Evolutionary conservation across 108 stramenopile species (phyloP).

Genomic region (Fragilaria crotonensis): DNA sequence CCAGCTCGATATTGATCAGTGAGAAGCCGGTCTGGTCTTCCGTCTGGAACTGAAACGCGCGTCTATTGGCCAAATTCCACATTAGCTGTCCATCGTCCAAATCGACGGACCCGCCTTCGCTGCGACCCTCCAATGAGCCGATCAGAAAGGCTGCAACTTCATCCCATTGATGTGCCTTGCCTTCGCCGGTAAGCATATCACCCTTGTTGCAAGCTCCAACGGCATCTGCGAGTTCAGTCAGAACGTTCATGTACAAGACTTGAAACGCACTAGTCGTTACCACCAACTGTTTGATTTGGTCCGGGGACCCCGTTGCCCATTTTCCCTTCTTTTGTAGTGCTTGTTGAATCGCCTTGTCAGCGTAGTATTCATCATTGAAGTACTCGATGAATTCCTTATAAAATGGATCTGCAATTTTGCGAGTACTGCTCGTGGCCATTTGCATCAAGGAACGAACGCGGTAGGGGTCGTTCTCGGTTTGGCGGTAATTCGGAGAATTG

Average conservation of each 20-base stretch:
- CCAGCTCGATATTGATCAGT: constrained; percentile 47
- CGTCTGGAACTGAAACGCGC: constrained; percentile 70
- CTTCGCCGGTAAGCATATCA: constrained; percentile 15
- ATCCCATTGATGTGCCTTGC: constrained; percentile 50
- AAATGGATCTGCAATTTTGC: constrained; percentile 52
- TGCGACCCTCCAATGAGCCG: constrained; percentile 69
- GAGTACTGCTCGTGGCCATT: constrained; percentile 31
- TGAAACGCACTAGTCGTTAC: constrained; percentile 48
- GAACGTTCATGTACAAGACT: constrained; percentile 56
- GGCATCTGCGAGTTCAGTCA: constrained; percentile 47
- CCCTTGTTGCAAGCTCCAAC: constrained; percentile 33
- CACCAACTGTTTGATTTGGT: constrained; percentile 41
- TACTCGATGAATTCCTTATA: constrained; percentile 46
- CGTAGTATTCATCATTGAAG: constrained; percentile 41
- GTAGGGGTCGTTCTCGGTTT: constrained; percentile 46
- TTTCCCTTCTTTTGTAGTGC: constrained; percentile 46
- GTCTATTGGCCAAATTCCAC: constrained; percentile 58
- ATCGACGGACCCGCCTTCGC: constrained; percentile 51
- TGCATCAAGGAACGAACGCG: constrained; percentile 46
- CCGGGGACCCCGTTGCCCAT: constrained; percentile 35
- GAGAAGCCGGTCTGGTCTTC: constrained; percentile 40
- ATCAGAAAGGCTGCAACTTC: constrained; percentile 72
- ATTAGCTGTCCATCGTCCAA: constrained; percentile 64
- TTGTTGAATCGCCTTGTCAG: constrained; percentile 41
- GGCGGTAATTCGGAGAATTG: constrained; percentile 37